phyloP scores from a whole-genome alignment of 2,329 filamentous ascomycete species.

The Pseudogymnoascus sp. region DNA sequence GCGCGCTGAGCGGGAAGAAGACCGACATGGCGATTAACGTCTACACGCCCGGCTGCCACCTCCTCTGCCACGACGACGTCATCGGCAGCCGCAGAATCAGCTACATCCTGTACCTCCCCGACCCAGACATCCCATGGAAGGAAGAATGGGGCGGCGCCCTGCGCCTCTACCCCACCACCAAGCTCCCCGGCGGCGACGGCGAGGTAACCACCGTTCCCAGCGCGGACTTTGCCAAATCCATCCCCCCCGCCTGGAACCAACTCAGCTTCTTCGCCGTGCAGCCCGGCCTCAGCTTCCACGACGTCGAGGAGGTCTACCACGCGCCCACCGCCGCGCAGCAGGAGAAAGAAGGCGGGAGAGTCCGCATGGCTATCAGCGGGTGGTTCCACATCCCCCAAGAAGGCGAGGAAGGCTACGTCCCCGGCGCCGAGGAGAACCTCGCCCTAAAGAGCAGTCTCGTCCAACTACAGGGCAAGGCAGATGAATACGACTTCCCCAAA shows the following conservation, averaged over 20 bases:
- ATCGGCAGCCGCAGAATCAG: constrained; percentile 94
- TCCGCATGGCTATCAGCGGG: constrained; percentile 95
- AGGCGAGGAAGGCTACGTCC: constrained; percentile 84
- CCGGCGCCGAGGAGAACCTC: constrained; percentile 80
- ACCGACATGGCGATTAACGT: constrained; percentile 99
- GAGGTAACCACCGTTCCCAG: constrained; percentile 70
- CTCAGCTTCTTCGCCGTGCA: constrained; percentile 97
- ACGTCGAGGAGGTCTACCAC: constrained; percentile 95
- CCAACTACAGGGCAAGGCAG: constrained; percentile 85
- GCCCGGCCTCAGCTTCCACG: constrained; percentile 97
- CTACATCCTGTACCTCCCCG: constrained; percentile 93
- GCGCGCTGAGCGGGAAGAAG: constrained; percentile 81
- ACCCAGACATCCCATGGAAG: constrained; percentile 87
- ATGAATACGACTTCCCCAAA: constrained; percentile 78
- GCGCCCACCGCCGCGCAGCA: constrained; percentile 50
- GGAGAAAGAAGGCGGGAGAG: constrained; percentile 61
- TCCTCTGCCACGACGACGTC: constrained; percentile 96
- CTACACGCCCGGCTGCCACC: constrained; percentile 90
- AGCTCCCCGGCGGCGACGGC: constrained; percentile 58
- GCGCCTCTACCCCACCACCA: constrained; percentile 69
- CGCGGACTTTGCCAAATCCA: constrained; percentile 69
- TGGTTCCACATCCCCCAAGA: constrained; percentile 98
- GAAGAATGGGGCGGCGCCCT: constrained; percentile 87
- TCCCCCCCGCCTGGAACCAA: constrained; percentile 95
- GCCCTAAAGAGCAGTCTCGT: constrained; percentile 85